Evolutionary conservation across 2,329 filamentous ascomycete genomes (phyloP).

Genomic region (Colletotrichum limetticola): DNA sequence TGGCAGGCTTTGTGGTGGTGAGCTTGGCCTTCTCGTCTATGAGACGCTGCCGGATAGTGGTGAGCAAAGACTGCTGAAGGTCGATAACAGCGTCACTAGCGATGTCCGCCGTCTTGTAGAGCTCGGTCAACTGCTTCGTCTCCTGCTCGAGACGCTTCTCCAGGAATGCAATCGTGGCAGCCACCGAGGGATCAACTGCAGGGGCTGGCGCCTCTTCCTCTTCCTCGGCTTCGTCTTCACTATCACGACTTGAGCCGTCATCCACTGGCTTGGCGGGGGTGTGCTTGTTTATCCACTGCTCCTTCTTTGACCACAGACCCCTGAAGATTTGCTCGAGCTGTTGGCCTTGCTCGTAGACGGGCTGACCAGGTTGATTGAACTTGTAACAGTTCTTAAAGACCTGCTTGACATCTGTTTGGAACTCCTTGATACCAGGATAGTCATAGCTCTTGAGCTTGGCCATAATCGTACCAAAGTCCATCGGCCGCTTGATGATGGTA

Average conservation of each 20-base stretch:
- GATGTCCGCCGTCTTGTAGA: conserved; percentile 60
- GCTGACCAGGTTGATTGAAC: conserved; percentile 83
- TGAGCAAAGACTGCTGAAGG: conserved; percentile 71
- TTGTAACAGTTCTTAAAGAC: conserved; percentile 92
- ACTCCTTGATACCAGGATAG: conserved; percentile 85
- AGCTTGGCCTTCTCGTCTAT: conserved; percentile 77
- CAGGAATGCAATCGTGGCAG: conserved; percentile 60
- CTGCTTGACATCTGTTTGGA: conserved; percentile 83
- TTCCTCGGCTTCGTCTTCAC: conserved; percentile 78
- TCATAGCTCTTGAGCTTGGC: conserved; percentile 81
- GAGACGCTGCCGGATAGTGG: conserved; percentile 76
- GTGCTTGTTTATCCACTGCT: conserved; percentile 82
- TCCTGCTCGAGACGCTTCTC: conserved; percentile 65
- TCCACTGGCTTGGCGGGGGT: conserved; percentile 66
- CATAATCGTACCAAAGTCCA: conserved; percentile 89
- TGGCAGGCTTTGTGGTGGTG: conserved; percentile 63
- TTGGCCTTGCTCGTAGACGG: conserved; percentile 78
- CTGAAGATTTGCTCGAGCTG: conserved; percentile 81
- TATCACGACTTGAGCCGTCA: conserved; percentile 72
- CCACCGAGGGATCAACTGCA: conserved; percentile 52
- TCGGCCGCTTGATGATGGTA: conserved; percentile 94
- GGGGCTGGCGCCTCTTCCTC: conserved; percentile 74
- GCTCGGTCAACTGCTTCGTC: conserved; percentile 65
- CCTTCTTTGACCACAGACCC: conserved; percentile 79
- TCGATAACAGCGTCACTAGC: conserved; percentile 64